Evolutionary conservation across 106 monocot species (phyloP).

Genomic region (Phalaenopsis equestris): DNA sequence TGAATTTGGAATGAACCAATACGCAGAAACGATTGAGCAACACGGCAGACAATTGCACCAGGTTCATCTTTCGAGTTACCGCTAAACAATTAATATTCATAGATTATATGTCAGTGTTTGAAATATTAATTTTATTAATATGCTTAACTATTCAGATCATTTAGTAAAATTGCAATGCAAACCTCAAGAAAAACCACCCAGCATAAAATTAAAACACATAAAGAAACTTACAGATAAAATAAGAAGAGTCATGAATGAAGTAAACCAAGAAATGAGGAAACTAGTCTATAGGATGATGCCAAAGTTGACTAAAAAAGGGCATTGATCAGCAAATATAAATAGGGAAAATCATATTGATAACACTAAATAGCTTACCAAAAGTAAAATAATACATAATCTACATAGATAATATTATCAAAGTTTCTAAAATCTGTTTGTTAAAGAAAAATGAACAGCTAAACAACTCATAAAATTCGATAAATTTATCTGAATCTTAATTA

Average conservation of each 20-base stretch:
- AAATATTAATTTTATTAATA: slow-evolving; percentile 1
- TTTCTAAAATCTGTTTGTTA: neutral
- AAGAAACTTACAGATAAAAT: neutral
- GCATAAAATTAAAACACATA: neutral
- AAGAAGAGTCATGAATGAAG: neutral
- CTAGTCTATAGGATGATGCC: neutral
- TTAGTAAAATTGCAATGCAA: neutral
- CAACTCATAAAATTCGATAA: neutral
- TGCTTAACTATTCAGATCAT: neutral
- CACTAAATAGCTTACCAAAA: neutral
- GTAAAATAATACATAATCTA: neutral
- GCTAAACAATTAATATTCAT: slow-evolving; percentile 28
- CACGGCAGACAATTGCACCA: slow-evolving; percentile 95
- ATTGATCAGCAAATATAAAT: neutral
- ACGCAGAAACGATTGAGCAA: slow-evolving; percentile 87
- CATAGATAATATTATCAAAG: neutral
- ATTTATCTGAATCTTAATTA: neutral
- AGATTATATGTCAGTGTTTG: neutral
- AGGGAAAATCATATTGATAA: too few species aligned
- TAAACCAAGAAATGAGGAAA: neutral
- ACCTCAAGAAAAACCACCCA: neutral
- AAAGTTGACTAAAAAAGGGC: neutral
- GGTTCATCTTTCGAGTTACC: slow-evolving; percentile 96
- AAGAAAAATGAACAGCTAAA: neutral
- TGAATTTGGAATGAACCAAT: slow-evolving; percentile 98